Evolutionary conservation across 257 asterid species (phyloP), one percentile per base, ranked within the genome.

Genomic region (Orobanche coerulescens): DNA sequence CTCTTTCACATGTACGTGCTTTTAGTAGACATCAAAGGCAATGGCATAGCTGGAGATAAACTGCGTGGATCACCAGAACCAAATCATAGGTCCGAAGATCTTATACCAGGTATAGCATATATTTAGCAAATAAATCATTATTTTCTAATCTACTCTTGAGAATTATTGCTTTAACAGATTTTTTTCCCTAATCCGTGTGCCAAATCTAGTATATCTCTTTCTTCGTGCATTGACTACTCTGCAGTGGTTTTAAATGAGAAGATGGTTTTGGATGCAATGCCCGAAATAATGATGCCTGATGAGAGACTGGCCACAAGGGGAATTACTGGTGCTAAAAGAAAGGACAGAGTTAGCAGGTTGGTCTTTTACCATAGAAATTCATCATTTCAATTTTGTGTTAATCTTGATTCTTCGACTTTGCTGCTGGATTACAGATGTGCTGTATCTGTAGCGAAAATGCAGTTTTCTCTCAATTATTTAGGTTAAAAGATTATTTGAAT

Each of bases 341-440:
- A 84, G 84, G 76, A 49, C 36, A 72, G 71, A 69, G 84, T 69
- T 58, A 62, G 66, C 82, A 84, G 95, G 98, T 93, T 58, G 71
- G 65, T 60, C n/a, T n/a, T n/a, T 43, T 58, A 31, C 73, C 64
- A 58, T 47, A 36, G 28, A 53, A 56, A 37, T 61, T 42, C 60
- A 37, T 59, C 42, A 20, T 48, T 69, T 63, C 48, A 61, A 55
- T 61, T 75, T 61, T 65, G n/a, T 18, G 47, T 37, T 67, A 52
- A 37, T 20, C 40, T 31, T 58, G 22, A 24, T 61, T 46, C 66
- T 65, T 43, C 69, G 65, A 67, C 24, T 18, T 47, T 18, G 28
- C 14, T 47, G 26, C 25, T 47, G 53, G 14, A 47, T 4, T 47
- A 14, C n/a, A 47, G 53, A 47, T 6, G 26, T 47, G 26, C 14